Base-by-base conservation (phyloP, 129 eudicot species). In the Flaveria trinervia region DNA sequence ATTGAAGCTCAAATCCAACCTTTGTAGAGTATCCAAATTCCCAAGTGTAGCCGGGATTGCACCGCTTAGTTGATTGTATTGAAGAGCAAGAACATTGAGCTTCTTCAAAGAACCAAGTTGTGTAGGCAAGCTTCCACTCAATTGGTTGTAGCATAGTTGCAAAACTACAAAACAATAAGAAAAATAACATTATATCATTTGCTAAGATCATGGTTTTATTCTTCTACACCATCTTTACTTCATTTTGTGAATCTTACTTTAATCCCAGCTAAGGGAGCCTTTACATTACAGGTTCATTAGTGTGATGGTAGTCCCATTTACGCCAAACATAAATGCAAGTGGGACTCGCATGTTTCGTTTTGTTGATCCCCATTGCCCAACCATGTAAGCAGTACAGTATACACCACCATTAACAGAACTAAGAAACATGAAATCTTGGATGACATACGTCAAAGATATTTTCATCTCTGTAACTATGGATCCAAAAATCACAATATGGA, bases 31-130 rank as follows among this genome's bases (percentile, higher is more conserved):
- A 51, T 26, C 72, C 82, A 94, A 71, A 59, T 89, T 82, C 26
- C 99, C 99, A 49, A 94, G 78, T 51, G 88, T 78, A 26, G 99
- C 96, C 30, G 99, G 99, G 48, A 94, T 89, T 23, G 97, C 96
- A 45, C 97, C 99, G 12, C 84, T 86, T 48, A 94, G 76, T 74
- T 85, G 92, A 86, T 94, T 94, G 77, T 86, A 86, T 77, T 89
- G 97, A 16, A 94, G 81, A 72, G 97, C 99, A 62, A 94, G 95
- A 83, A 91, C 99, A 69, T 50, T 86, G 68, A 94, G 99, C 73
- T 91, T 91, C 90, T 77, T 87, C 33, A 91, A 77, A 25, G 88
- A 84, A 13, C 93, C 96, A 52, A 94, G 84, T 79, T 89, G 92
- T 64, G 90, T 77, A 20, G 99, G 99, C 79, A 94, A 73, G 60